These are phyloP conservation scores for Blumeria graminis DNA, from an alignment of 2,329 filamentous ascomycete genomes.

Conservation along the genomic window DNA sequence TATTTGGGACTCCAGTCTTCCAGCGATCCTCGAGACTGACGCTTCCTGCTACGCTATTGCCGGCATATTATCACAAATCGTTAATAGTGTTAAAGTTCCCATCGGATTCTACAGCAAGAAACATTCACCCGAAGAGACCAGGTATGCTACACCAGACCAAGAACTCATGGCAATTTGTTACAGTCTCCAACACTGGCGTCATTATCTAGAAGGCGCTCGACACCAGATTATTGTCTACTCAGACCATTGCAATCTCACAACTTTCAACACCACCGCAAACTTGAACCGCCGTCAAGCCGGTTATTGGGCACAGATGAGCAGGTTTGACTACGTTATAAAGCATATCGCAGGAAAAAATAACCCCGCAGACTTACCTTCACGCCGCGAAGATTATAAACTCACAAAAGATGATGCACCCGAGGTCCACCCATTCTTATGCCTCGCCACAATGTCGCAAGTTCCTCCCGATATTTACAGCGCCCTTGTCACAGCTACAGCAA, in stretches of 20 bases:
- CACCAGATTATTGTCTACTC: background rate
- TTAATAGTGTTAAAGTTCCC: background rate
- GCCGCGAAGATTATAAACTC: background rate
- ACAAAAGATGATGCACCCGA: background rate
- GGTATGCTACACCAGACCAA: background rate
- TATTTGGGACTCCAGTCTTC: no score
- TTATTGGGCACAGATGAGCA: background rate
- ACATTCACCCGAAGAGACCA: background rate
- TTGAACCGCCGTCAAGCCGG: background rate
- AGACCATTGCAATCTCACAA: background rate
- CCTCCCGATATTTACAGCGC: background rate
- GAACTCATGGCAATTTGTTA: background rate
- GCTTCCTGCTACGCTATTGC: background rate
- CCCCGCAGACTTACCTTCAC: background rate
- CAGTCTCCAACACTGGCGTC: background rate
- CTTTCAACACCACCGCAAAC: background rate
- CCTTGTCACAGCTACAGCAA: background rate
- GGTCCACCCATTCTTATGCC: background rate
- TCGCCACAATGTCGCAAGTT: background rate
- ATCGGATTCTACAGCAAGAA: background rate
- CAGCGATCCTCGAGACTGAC: background rate
- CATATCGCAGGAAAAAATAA: background rate
- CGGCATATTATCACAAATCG: background rate
- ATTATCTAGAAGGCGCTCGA: background rate
- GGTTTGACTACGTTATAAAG: background rate